These are phyloP conservation scores for Corniculantispora saksenae DNA, from an alignment of 2,329 filamentous ascomycete species.

Conservation along the genomic window DNA sequence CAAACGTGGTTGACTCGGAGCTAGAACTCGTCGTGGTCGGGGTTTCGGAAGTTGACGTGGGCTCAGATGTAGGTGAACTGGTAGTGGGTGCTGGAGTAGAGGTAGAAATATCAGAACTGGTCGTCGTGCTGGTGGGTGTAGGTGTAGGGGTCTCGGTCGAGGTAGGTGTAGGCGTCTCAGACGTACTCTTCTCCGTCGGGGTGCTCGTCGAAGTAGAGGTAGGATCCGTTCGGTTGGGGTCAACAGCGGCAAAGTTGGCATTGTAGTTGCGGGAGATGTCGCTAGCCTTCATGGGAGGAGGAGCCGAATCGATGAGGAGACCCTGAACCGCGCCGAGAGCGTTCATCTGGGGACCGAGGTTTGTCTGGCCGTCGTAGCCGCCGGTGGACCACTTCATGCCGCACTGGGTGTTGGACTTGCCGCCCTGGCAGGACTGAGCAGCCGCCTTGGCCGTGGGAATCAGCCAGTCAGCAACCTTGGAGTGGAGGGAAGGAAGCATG, in stretches of 20 bases:
- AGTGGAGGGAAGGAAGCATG: constrained; percentile 56
- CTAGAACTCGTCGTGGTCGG: background rate
- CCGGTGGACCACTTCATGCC: constrained; percentile 64
- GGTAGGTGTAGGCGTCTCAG: constrained; percentile 5
- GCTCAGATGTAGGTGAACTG: background rate
- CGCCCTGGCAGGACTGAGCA: constrained; percentile 57
- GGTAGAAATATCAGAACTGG: background rate
- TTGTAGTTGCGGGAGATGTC: constrained; percentile 49
- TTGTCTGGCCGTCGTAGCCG: constrained; percentile 54
- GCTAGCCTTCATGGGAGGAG: constrained; percentile 47
- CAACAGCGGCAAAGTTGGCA: constrained; percentile 25
- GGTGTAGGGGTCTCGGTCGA: constrained; percentile 9
- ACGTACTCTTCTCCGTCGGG: constrained; percentile 10
- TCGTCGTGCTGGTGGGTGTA: constrained; percentile 9
- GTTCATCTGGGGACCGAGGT: constrained; percentile 65
- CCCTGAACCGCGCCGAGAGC: constrained; percentile 65
- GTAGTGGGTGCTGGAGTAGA: constrained; percentile 6
- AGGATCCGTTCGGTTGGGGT: constrained; percentile 21
- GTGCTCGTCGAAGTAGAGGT: background rate
- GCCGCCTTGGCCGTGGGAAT: constrained; percentile 56
- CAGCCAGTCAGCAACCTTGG: constrained; percentile 50
- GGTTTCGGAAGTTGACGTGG: background rate
- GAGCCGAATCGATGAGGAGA: constrained; percentile 47
- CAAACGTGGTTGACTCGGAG: constrained; percentile 10
- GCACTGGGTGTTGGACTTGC: constrained; percentile 52